Conservation (phyloP, 2,329 filamentous ascomycete genomes). For the Byssothecium circinans region DNA sequence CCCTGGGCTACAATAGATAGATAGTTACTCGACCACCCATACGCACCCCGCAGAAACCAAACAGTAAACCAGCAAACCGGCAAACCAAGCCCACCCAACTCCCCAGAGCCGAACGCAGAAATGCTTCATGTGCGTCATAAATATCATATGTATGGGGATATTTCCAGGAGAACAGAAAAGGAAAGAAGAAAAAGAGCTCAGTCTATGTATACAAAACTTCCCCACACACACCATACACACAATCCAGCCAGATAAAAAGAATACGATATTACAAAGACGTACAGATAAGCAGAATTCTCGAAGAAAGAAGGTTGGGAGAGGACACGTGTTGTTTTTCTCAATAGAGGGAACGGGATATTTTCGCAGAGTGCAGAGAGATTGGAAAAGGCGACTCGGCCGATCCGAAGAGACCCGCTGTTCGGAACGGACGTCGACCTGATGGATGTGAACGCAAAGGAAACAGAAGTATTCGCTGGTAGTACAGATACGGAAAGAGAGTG, state of each 20-base stretch:
- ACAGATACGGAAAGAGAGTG: slow-evolving; percentile 4
- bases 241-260: slow-evolving; percentile 20
- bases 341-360: background rate
- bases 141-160: slow-evolving; percentile 15
- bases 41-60: too few species aligned
- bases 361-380: slow-evolving; percentile 3
- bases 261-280: background rate
- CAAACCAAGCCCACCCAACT: background rate
- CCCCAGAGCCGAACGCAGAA: slow-evolving; percentile 9
- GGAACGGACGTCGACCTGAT: slow-evolving; percentile 8
- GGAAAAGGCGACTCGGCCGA: slow-evolving; percentile 6
- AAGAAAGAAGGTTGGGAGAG: too few species aligned
- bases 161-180: slow-evolving; percentile 5
- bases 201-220: slow-evolving; percentile 15
- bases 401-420: slow-evolving; percentile 32
- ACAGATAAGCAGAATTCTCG: too few species aligned
- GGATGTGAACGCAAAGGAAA: slow-evolving; percentile 1
- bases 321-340: too few species aligned
- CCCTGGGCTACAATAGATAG: too few species aligned
- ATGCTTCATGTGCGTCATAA: slow-evolving; percentile 31
- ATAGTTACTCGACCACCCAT: too few species aligned
- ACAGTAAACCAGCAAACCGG: background rate
- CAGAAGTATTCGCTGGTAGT: slow-evolving; percentile 16
- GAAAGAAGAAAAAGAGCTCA: slow-evolving; percentile 4
- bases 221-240: slow-evolving; percentile 9